These are phyloP conservation scores for Exserohilum rostratum DNA, from an alignment of 2,329 filamentous ascomycete genomes.

Conservation along the genomic window DNA sequence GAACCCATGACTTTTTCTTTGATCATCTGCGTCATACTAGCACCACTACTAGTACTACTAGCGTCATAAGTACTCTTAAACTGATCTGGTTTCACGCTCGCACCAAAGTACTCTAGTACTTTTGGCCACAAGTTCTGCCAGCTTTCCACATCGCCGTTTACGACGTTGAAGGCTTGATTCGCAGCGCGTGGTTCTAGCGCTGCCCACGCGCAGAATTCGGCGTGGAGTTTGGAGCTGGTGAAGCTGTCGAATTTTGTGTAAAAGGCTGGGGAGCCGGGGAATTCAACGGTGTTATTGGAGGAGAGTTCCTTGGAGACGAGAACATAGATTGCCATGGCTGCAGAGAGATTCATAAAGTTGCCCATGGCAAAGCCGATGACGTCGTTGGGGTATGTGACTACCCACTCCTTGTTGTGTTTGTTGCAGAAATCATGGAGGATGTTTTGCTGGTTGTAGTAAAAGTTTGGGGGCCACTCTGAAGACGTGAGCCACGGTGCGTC, in stretches of 20 bases:
- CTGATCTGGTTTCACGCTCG: conserved; percentile 40
- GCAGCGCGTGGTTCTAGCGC: conserved; percentile 40
- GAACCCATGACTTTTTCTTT: background rate
- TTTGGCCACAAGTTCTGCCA: conserved; percentile 55
- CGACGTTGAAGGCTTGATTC: conserved; percentile 53
- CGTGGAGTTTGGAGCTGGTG: conserved; percentile 33
- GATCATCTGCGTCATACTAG: conserved; percentile 21
- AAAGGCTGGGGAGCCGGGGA: conserved; percentile 37
- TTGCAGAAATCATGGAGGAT: conserved; percentile 44
- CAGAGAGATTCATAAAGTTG: conserved; percentile 47
- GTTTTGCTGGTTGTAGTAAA: conserved; percentile 60
- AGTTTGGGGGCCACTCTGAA: conserved; percentile 50
- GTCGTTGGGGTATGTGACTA: conserved; percentile 54
- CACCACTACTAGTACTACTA: background rate
- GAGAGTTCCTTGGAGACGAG: conserved; percentile 34
- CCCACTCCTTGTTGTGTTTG: conserved; percentile 48
- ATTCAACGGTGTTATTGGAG: conserved; percentile 18
- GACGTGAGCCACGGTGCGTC: conserved; percentile 53
- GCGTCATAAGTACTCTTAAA: conserved; percentile 13
- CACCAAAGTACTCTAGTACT: conserved; percentile 46
- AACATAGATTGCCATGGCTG: conserved; percentile 38
- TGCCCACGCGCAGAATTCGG: conserved; percentile 41
- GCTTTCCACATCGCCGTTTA: conserved; percentile 51
- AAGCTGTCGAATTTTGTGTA: conserved; percentile 41
- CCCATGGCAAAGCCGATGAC: conserved; percentile 53